Base-by-base conservation (phyloP, 176 grass and related monocot species). In the Typha latifolia region DNA sequence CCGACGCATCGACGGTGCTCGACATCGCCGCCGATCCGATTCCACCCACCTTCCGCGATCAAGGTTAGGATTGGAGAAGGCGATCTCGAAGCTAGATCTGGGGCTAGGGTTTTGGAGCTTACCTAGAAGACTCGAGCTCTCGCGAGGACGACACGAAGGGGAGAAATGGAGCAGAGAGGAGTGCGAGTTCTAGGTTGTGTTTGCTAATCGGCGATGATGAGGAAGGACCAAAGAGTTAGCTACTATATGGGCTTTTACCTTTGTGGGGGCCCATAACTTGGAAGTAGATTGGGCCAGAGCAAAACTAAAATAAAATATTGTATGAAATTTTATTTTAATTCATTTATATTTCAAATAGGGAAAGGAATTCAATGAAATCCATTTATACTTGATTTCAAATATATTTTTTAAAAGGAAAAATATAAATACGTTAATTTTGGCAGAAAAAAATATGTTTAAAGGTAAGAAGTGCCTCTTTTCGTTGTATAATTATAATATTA, bases 1-100 rank as follows among this genome's bases (percentile, higher is more conserved):
- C 86, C 26, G 80, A 63, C 37, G 80, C 71, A 61, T 95, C 86
- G 49, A 95, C 83, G 47, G 90, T 76, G 77, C 48, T 80, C 72
- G 73, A 85, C 67, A 79, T 67, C 66, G 69, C 83, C 83, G 85
- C 84, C 52, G 55, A 61, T 61, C 69, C 71, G 13, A 16, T 43
- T 65, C 15, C 32, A 37, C 14, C 4, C 15, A 24, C 63, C 16
- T 16, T 12, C 53, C 5, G 29, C 8, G 23, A 51, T 15, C 18
- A 23, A 7, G 50, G 43, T 15, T 2, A 78, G 52, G 48, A 2
- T 56, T 49, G 12, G 16, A 0, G 64, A 13, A 21, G 64, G n/a
- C 24, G 27, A 77, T 49, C 57, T 56, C 74, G n/a, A 11, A 59
- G 53, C 1, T 59, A 21, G 53, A 21, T 59, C 53, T 59, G n/a